Evolutionary conservation across 192 early-diverging fungal species (phyloP).

Genomic region (Mortierella claussenii): DNA sequence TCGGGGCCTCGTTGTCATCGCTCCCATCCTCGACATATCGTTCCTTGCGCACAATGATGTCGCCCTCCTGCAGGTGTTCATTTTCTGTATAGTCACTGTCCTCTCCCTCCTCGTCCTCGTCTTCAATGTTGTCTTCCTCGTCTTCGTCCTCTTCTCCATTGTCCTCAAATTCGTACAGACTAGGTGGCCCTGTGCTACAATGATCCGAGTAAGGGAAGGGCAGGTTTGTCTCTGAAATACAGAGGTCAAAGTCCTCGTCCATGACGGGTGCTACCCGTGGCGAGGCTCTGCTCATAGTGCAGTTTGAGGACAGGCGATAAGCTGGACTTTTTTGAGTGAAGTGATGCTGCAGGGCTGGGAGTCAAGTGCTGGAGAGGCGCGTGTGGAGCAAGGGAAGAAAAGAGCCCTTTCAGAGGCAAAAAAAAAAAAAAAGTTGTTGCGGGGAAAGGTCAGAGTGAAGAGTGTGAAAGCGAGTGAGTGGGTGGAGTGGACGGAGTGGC

Average conservation of each 20-base stretch:
- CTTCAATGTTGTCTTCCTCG: constrained; percentile 6
- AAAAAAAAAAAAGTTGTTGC: not conserved
- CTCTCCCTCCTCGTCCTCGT: constrained; percentile 5
- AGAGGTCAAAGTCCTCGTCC: constrained; percentile 52
- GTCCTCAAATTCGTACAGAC: constrained; percentile 39
- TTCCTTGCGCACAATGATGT: not conserved
- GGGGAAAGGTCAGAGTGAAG: not conserved
- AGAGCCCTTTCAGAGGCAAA: not conserved
- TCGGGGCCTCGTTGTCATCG: not conserved
- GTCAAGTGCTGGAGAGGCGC: not conserved
- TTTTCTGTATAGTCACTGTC: constrained; percentile 2
- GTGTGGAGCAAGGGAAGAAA: not conserved
- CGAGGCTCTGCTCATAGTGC: constrained; percentile 27
- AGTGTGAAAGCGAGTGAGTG: not conserved
- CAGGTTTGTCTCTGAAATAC: constrained; percentile 49
- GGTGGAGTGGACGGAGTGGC: not conserved
- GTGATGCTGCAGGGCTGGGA: too few relatives aligned
- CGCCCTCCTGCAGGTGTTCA: not conserved
- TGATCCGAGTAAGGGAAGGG: constrained; percentile 53
- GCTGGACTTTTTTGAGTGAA: too few relatives aligned
- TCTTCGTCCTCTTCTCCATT: constrained; percentile 14
- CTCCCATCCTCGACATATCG: not conserved
- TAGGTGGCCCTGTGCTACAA: constrained; percentile 51
- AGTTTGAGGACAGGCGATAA: not conserved
- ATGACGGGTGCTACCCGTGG: constrained; percentile 21